phyloP scores from a whole-genome alignment of 1,284 basidiomycete genomes.

The Apiotrichum domesticum region DNA sequence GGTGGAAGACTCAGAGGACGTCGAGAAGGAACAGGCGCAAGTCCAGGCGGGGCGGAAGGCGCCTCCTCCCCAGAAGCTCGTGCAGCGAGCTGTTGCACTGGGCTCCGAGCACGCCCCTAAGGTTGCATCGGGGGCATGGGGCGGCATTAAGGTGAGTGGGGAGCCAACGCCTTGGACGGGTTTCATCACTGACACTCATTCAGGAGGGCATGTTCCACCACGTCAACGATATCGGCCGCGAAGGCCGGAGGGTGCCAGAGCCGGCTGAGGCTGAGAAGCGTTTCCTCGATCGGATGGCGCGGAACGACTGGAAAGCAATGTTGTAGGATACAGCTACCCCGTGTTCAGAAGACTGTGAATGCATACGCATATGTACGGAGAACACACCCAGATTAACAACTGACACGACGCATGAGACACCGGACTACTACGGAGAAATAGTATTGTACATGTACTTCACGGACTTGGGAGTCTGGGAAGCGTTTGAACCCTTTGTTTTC shows the following conservation, averaged over 20 bases:
- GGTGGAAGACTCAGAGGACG: conserved; percentile 49
- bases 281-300: not conserved
- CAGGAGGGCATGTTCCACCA: not conserved
- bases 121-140: conserved; percentile 51
- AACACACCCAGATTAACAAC: too few species aligned
- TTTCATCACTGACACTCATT: too few species aligned
- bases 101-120: conserved; percentile 45
- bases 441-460: too few species aligned
- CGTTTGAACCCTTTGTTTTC: not conserved
- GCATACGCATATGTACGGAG: too few species aligned
- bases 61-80: conserved; percentile 49
- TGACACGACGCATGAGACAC: too few species aligned
- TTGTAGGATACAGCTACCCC: too few species aligned
- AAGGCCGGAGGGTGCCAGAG: not conserved
- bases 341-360: too few species aligned
- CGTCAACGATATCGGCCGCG: not conserved
- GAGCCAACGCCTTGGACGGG: not conserved
- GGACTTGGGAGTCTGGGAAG: too few species aligned
- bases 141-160: conserved; percentile 50
- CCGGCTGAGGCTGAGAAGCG: not conserved
- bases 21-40: not conserved
- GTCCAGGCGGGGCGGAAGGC: not conserved
- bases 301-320: not conserved
- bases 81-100: conserved; percentile 49
- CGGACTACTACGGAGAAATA: too few species aligned